These are phyloP conservation scores for Papiliotrema flavescens DNA, from an alignment of 1,284 basidiomycete genomes.

Conservation along the genomic window DNA sequence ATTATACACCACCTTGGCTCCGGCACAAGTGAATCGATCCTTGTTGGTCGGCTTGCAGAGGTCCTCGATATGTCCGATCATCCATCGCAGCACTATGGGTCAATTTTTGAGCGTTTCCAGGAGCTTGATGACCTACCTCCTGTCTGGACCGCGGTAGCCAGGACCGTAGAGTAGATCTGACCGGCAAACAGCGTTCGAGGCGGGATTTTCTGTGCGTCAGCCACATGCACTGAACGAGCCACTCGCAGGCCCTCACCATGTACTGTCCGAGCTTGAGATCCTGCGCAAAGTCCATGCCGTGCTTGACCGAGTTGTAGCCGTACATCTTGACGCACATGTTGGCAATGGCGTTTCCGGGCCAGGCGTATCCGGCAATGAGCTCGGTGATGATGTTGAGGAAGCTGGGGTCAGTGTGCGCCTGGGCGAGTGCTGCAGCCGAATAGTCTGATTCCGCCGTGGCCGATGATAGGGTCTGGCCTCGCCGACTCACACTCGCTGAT, in stretches of 20 bases:
- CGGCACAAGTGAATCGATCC: constrained; percentile 47
- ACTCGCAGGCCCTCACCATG: constrained; percentile 22
- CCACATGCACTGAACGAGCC: neutral
- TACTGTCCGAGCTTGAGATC: constrained; percentile 58
- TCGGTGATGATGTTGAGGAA: constrained; percentile 55
- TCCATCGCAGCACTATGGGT: constrained; percentile 44
- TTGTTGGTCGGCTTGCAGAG: constrained; percentile 46
- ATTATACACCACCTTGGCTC: constrained; percentile 44
- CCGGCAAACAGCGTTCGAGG: constrained; percentile 57
- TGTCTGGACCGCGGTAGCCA: constrained; percentile 48
- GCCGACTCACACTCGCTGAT: constrained; percentile 50
- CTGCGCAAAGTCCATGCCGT: constrained; percentile 41
- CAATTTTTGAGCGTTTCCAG: neutral
- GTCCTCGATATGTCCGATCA: constrained; percentile 44
- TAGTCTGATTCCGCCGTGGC: too few relatives aligned
- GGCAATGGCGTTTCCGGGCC: constrained; percentile 59
- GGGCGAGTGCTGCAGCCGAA: too few relatives aligned
- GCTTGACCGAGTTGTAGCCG: constrained; percentile 22
- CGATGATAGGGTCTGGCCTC: too few relatives aligned
- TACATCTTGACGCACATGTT: constrained; percentile 63
- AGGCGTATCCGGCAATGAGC: constrained; percentile 58
- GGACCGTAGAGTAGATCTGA: constrained; percentile 56
- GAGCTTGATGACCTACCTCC: constrained; percentile 18
- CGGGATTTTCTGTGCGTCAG: constrained; percentile 23
- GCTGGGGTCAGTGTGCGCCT: constrained; percentile 11